Conservation (phyloP, 208 protist genomes). For the Leishmania amazonensis region DNA sequence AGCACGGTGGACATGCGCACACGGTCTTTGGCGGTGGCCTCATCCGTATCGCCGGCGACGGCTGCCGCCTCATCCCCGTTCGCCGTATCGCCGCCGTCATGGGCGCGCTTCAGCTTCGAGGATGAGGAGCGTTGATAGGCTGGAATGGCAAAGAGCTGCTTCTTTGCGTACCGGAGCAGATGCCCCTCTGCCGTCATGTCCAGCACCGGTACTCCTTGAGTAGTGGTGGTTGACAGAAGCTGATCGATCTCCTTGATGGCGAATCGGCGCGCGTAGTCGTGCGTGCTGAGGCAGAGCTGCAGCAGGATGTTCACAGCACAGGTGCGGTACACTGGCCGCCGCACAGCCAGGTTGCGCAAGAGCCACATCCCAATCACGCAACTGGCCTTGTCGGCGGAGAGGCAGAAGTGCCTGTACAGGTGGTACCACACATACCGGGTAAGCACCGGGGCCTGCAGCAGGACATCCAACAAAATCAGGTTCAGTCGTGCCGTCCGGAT, state of each 20-base stretch:
- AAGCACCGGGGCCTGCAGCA: conserved; percentile 70
- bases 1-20: conserved; percentile 35
- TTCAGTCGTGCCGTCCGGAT: conserved; percentile 35
- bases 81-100: conserved; percentile 20
- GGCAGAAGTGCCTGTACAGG: conserved; percentile 68
- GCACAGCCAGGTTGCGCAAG: conserved; percentile 53
- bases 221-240: conserved; percentile 29
- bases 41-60: conserved; percentile 12
- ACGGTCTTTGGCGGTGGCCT: conserved; percentile 33
- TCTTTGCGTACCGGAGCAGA: conserved; percentile 69
- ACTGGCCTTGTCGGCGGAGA: conserved; percentile 51
- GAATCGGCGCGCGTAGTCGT: conserved; percentile 59
- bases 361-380: conserved; percentile 66
- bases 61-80: conserved; percentile 6
- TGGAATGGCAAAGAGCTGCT: conserved; percentile 63
- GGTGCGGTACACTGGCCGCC: conserved; percentile 52
- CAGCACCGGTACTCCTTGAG: conserved; percentile 35
- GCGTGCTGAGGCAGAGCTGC: conserved; percentile 45
- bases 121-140: conserved; percentile 26
- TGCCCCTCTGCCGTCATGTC: conserved; percentile 46
- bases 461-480: conserved; percentile 52
- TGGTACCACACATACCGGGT: conserved; percentile 76
- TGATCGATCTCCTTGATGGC: conserved; percentile 58
- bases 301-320: conserved; percentile 71
- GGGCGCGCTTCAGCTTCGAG: conserved; percentile 19